Evolutionary conservation across 2,329 filamentous ascomycete species (phyloP), one percentile per base, ranked within the genome.

Genomic region (Botrytis deweyae): DNA sequence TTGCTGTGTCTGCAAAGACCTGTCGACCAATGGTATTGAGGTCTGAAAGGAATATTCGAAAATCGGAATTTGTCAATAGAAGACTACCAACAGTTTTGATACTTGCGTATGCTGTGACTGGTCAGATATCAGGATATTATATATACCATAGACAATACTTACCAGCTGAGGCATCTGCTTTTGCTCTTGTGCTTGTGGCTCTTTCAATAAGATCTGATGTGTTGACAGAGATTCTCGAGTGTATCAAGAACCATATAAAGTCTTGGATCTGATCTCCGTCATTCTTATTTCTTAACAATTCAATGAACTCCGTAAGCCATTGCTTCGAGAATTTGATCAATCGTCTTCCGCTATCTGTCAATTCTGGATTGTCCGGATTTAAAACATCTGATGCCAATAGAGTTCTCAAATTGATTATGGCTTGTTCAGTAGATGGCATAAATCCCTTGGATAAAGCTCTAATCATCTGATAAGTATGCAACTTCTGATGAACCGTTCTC

Each of bases 391-490:
- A 90, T 6, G 93, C 89, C 14, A 97, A 86, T 1, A 98, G 84
- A 3, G 91, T 93, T 77, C 93, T 90, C 4, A 98, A 85, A 77
- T 97, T 94, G 81, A 91, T 85, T 79, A 96, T 92, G 77, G 88
- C 81, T 82, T 98, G 95, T 78, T 96, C 91, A 18, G 93, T 98
- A 9, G 93, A 96, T 65, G 95, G 95, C 92, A 98, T 95, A 83
- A 91, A 98, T 9, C 95, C 95, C 79, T 93, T 89, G 1, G 89
- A 88, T 16, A 98, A 82, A 72, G 95, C 95, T 71, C 93, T 89
- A 42, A 94, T 81, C 92, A 97, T 97, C 85, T 97, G 94, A 81
- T 97, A 98, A 40, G 91, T 91, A 83, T 97, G 95, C 75, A 98
- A 88, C 86, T 97, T 98, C 82, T 95, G 90, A 80, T 95, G 93